Evolutionary conservation across 1,139 yeast genomes (phyloP).

Genomic region (Suhomyces bokatorum): DNA sequence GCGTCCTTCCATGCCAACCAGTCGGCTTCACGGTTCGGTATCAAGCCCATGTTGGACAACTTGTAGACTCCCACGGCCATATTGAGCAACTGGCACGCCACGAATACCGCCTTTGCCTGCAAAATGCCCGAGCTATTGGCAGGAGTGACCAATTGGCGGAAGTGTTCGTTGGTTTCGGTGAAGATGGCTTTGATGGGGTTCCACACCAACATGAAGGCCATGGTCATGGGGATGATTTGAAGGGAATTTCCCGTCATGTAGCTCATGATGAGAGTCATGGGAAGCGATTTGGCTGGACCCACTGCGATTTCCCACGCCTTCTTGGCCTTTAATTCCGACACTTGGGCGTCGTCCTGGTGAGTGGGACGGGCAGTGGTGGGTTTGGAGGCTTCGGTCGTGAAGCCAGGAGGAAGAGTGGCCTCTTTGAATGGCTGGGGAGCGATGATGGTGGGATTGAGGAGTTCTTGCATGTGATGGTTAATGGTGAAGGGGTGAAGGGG

Average conservation of each 20-base stretch:
- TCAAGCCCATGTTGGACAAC: conserved; percentile 81
- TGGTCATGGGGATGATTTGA: conserved; percentile 87
- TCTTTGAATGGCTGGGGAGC: conserved; percentile 11
- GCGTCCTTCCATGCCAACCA: conserved; percentile 84
- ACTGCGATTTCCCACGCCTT: conserved; percentile 88
- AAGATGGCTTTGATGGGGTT: conserved; percentile 76
- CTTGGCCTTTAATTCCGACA: conserved; percentile 49
- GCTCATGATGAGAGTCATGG: conserved; percentile 88
- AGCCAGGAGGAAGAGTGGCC: conserved; percentile 15
- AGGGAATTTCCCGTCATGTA: conserved; percentile 92
- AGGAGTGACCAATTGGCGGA: conserved; percentile 38
- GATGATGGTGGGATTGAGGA: conserved; percentile 5
- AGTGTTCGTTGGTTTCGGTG: conserved; percentile 49
- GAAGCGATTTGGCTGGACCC: conserved; percentile 81
- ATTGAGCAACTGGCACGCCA: conserved; percentile 63
- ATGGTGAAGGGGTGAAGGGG: not conserved
- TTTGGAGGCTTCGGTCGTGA: conserved; percentile 9
- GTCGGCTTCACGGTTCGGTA: conserved; percentile 84
- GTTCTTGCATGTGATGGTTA: conserved; percentile 2
- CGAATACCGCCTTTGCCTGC: conserved; percentile 36
- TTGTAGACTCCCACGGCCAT: conserved; percentile 84
- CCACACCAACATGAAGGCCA: conserved; percentile 81
- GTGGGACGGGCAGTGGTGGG: conserved; percentile 5
- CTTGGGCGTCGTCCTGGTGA: conserved; percentile 15
- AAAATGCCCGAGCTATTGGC: conserved; percentile 44